These are phyloP conservation scores for Moniliophthora roreri DNA, from an alignment of 1,284 basidiomycete genomes.

Conservation along the genomic window DNA sequence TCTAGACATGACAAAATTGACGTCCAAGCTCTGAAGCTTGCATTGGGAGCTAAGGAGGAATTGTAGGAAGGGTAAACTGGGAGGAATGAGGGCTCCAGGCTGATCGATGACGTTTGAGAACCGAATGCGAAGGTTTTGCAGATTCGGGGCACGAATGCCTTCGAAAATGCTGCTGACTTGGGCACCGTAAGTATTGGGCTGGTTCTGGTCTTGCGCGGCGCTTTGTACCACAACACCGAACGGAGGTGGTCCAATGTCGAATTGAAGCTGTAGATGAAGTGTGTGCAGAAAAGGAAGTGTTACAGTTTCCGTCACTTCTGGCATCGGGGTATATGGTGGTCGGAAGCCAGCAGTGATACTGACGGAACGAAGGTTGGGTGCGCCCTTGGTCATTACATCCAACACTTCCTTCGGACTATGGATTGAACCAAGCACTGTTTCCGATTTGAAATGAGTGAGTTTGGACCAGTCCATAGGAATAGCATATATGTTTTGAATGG, in stretches of 20 bases:
- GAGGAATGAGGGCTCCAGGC: background rate
- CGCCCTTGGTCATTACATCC: background rate
- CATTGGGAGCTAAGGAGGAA: background rate
- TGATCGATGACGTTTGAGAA: background rate
- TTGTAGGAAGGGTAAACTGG: background rate
- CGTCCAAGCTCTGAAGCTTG: background rate
- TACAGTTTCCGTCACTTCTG: background rate
- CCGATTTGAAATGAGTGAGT: constrained; percentile 4
- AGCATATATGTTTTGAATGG: constrained; percentile 1
- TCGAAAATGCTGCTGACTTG: background rate
- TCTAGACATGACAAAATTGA: background rate
- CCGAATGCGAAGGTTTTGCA: background rate
- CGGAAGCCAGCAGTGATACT: background rate
- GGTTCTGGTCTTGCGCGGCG: background rate
- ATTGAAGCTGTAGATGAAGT: background rate
- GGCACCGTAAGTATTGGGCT: background rate
- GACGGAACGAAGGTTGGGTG: background rate
- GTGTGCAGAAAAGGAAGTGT: background rate
- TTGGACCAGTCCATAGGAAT: background rate
- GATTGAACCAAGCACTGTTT: background rate
- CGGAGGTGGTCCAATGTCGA: background rate
- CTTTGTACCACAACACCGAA: background rate
- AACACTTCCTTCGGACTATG: background rate
- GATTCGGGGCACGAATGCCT: background rate
- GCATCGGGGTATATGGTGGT: background rate